Evolutionary conservation across 495 filamentous ascomycete species (phyloP), one percentile per base, ranked within the genome.

Genomic region (Sabuloglossum arenarium): DNA sequence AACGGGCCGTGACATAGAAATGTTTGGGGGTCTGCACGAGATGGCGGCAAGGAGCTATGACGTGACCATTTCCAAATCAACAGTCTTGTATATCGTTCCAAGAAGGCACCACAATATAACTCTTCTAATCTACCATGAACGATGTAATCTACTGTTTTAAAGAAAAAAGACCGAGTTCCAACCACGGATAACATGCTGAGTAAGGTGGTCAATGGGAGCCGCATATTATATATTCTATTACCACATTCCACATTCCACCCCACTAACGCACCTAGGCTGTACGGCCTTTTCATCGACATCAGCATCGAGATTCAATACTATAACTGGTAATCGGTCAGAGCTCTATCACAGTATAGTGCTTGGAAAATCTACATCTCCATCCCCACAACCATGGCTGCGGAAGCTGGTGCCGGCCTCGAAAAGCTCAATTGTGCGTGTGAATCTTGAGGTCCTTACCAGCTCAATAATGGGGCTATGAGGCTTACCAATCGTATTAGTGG

Each of bases 341-440:
- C 1, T 21, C 30, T 16, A 21, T 5, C 9, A 16, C 21, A 43
- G 16, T 21, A n/a, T 43, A 43, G 39, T 43, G 16, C 39, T 43
- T 43, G 16, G 39, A 23, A 12, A 21, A 4, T 43, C 16, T 43
- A 11, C 30, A 43, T 16, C 39, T n/a, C n/a, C 50, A 53, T 53
- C 12, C 25, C 3, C 19, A 19, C 21, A 24, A 57, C 4, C 25
- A 58, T 58, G 56, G 56, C 56, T 27, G 56, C 56, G 9, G n/a
- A 53, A 54, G 56, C 32, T 37, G 31, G 30, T 11, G 50, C 6
- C 6, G n/a, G 21, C 11, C 29, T 42, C 29, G 56, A 54, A 25
- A 53, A 39, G 56, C 56, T 54, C 6, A 54, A 57, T 12, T 34
- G 56, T n/a, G n/a, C n/a, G n/a, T n/a, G n/a, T 58, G 42, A 58